Percentiles rank a stretch among this genome's conserved stretches.
Evolutionary conservation across 2,329 filamentous ascomycete species (phyloP).

Genomic region (Nannizziopsis arthrosporioides): DNA sequence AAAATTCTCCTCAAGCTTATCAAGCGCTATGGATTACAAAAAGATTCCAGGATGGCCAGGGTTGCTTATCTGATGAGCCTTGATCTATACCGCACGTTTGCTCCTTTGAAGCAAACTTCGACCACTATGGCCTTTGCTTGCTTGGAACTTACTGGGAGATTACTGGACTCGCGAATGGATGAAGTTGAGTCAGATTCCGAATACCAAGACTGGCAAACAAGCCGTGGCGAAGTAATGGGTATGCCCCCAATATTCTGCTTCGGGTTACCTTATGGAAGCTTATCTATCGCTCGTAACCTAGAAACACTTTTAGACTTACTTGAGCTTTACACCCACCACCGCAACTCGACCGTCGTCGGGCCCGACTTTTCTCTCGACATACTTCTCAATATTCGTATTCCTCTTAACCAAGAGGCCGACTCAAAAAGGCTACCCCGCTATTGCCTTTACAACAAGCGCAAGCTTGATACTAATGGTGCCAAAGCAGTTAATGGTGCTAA

Average conservation of each 20-base stretch:
- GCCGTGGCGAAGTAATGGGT: slow-evolving; percentile 39
- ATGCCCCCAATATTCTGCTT: slow-evolving; percentile 14
- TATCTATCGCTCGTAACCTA: slow-evolving; percentile 32
- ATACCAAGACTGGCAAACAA: slow-evolving; percentile 41
- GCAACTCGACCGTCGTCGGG: slow-evolving; percentile 61
- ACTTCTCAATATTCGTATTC: slow-evolving; percentile 78
- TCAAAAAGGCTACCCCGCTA: slow-evolving; percentile 51
- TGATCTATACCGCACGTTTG: slow-evolving; percentile 87
- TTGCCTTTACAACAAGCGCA: slow-evolving; percentile 40
- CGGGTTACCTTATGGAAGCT: background rate
- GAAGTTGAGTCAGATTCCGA: slow-evolving; percentile 37
- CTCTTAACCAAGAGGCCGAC: slow-evolving; percentile 70
- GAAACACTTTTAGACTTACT: slow-evolving; percentile 85
- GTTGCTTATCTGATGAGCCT: slow-evolving; percentile 71
- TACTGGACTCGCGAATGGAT: slow-evolving; percentile 48
- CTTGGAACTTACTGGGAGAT: slow-evolving; percentile 64
- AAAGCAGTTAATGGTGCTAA: slow-evolving; percentile 17
- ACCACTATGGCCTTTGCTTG: slow-evolving; percentile 74
- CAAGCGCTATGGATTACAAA: slow-evolving; percentile 46
- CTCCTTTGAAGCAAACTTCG: slow-evolving; percentile 78
- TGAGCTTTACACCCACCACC: slow-evolving; percentile 82
- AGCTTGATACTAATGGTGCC: slow-evolving; percentile 14
- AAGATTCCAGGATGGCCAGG: slow-evolving; percentile 24
- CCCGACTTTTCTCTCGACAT: slow-evolving; percentile 58
- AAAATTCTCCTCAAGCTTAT: slow-evolving; percentile 71